A percentile compares a stretch with the other conserved stretches of the same genome.
phyloP scores from a whole-genome alignment of 257 asterid genomes.

The Jacaranda copaia region DNA sequence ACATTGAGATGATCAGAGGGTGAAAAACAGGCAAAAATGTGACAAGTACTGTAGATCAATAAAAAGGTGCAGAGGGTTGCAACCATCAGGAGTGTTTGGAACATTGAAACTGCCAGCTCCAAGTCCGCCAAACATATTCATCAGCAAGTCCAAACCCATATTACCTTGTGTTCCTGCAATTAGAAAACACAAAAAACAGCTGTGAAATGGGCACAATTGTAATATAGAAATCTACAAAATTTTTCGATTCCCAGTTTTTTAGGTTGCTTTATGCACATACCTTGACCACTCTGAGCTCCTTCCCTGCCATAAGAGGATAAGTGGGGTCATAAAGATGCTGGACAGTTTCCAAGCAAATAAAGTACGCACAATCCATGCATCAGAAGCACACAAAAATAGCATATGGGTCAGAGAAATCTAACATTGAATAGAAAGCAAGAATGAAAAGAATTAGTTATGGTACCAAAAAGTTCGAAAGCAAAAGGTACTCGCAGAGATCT shows the following conservation, averaged over 20 bases:
- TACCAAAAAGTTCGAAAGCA: not conserved
- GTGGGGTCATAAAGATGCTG: constrained; percentile 10
- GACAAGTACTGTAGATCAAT: not conserved
- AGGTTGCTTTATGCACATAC: constrained; percentile 45
- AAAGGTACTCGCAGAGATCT: not conserved
- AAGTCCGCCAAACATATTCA: constrained; percentile 72
- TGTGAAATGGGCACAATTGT: constrained; percentile 21
- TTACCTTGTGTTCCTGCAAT: constrained; percentile 56
- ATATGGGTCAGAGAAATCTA: not conserved
- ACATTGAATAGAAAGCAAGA: not conserved
- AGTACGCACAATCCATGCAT: constrained; percentile 17
- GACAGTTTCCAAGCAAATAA: constrained; percentile 4
- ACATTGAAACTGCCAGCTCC: constrained; percentile 63
- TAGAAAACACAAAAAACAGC: not conserved
- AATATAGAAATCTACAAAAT: not conserved
- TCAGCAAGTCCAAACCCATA: constrained; percentile 59
- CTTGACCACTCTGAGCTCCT: constrained; percentile 56
- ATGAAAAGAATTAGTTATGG: not conserved
- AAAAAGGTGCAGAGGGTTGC: constrained; percentile 1
- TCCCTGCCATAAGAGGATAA: constrained; percentile 47
- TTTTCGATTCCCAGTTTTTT: not conserved
- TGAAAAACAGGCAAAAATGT: not conserved
- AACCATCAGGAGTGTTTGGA: constrained; percentile 56
- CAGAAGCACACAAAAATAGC: constrained; percentile 1
- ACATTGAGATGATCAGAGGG: constrained; percentile 13